Conservation (phyloP, 257 asterid genomes). For the Solanum pimpinellifolium region DNA sequence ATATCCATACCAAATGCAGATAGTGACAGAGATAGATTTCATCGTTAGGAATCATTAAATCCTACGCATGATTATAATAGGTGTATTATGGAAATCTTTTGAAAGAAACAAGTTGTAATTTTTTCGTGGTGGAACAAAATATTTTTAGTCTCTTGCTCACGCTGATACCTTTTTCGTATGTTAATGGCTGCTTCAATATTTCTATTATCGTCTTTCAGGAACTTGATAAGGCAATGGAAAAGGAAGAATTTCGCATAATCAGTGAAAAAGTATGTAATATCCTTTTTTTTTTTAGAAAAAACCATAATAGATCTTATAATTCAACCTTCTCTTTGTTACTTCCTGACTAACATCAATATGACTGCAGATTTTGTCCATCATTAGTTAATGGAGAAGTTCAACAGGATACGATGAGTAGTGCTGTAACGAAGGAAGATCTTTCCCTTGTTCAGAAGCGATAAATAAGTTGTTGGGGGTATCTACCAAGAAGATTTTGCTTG, state of each 20-base stretch:
- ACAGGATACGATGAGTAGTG: neutral
- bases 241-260: constrained; percentile 1
- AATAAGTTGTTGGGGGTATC: neutral
- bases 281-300: neutral
- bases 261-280: neutral
- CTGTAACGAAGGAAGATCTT: neutral
- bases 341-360: neutral
- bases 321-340: neutral
- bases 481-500: neutral
- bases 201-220: neutral
- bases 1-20: neutral
- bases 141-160: neutral
- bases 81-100: neutral
- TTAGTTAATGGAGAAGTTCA: neutral
- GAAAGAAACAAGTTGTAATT: neutral
- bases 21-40: neutral
- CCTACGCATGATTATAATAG: neutral
- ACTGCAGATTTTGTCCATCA: neutral
- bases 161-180: neutral
- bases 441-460: neutral
- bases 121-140: neutral
- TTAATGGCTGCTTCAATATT: neutral
- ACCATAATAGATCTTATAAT: neutral
- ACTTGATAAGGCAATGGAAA: constrained; percentile 2
- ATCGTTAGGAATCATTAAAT: neutral